Conservation (phyloP, 768 basidiomycete genomes). For the Rickenella mellea region DNA sequence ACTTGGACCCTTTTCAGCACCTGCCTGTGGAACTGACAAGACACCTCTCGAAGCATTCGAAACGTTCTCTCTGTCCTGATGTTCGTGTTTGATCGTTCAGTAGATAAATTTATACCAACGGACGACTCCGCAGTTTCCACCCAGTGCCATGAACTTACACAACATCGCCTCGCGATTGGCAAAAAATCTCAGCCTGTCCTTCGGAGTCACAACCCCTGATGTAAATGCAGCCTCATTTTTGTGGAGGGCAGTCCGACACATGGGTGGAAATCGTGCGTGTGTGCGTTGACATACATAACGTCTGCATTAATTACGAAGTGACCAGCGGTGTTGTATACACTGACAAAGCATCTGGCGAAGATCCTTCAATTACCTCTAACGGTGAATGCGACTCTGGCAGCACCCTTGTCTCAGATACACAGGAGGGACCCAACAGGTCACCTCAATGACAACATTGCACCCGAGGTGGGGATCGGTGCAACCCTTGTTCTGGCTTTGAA, state of each 20-base stretch:
- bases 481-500: conserved; percentile 65
- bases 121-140: conserved; percentile 45
- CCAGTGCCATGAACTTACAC: conserved; percentile 49
- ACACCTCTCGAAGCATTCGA: conserved; percentile 67
- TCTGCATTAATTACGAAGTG: conserved; percentile 6
- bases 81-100: too few relatives aligned
- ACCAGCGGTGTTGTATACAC: conserved; percentile 53
- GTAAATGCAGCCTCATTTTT: conserved; percentile 66
- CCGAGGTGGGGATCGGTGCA: conserved; percentile 56
- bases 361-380: conserved; percentile 51
- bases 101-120: too few relatives aligned
- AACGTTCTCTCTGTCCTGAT: conserved; percentile 57
- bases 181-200: conserved; percentile 38
- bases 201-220: conserved; percentile 61
- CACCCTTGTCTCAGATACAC: conserved; percentile 25
- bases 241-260: conserved; percentile 61
- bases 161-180: conserved; percentile 53
- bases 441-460: conserved; percentile 54
- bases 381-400: conserved; percentile 46
- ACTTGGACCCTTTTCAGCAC: conserved; percentile 59
- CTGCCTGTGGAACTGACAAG: conserved; percentile 51
- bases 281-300: conserved; percentile 8
- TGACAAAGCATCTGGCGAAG: conserved; percentile 51
- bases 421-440: conserved; percentile 33
- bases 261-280: conserved; percentile 70